Evolutionary conservation across 2,329 filamentous ascomycete genomes (phyloP).

Genomic region (Cladosporium sp.): DNA sequence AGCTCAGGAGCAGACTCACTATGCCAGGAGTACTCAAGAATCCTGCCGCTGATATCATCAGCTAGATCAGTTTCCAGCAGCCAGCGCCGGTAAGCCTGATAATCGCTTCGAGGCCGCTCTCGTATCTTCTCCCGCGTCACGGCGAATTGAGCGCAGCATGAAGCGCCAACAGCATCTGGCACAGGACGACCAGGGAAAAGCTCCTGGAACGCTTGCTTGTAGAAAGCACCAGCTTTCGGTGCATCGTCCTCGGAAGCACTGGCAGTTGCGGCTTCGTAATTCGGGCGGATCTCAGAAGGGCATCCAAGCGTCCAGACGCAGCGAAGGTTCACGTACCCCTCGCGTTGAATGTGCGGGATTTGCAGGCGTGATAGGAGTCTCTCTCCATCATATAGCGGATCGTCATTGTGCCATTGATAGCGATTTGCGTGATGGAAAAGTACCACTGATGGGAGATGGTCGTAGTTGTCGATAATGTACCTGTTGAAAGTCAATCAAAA

Average conservation of each 20-base stretch:
- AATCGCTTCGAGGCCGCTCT: slow-evolving; percentile 44
- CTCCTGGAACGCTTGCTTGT: slow-evolving; percentile 45
- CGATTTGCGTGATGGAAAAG: slow-evolving; percentile 57
- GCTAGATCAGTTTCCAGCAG: slow-evolving; percentile 42
- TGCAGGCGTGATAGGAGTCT: slow-evolving; percentile 47
- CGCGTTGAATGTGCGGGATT: slow-evolving; percentile 42
- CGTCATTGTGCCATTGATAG: slow-evolving; percentile 53
- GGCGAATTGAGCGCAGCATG: slow-evolving; percentile 54
- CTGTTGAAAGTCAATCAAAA: slow-evolving; percentile 19
- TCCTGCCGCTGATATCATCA: slow-evolving; percentile 49
- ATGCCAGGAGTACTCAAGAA: slow-evolving; percentile 56
- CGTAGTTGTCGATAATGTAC: slow-evolving; percentile 53
- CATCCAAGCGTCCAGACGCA: slow-evolving; percentile 51
- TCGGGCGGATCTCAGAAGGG: slow-evolving; percentile 46
- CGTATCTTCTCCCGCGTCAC: slow-evolving; percentile 45
- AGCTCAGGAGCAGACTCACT: slow-evolving; percentile 36
- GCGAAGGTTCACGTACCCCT: slow-evolving; percentile 52
- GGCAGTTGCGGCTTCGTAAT: slow-evolving; percentile 32
- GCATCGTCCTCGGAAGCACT: slow-evolving; percentile 30
- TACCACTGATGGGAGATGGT: slow-evolving; percentile 49
- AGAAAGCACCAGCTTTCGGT: slow-evolving; percentile 44
- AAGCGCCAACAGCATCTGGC: slow-evolving; percentile 44
- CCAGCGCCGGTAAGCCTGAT: slow-evolving; percentile 47
- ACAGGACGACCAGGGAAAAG: slow-evolving; percentile 40
- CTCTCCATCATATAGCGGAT: slow-evolving; percentile 45